Conservation (phyloP, 2,329 filamentous ascomycete species). For the Ophiognomonia clavigignenti-juglandacearum region DNA sequence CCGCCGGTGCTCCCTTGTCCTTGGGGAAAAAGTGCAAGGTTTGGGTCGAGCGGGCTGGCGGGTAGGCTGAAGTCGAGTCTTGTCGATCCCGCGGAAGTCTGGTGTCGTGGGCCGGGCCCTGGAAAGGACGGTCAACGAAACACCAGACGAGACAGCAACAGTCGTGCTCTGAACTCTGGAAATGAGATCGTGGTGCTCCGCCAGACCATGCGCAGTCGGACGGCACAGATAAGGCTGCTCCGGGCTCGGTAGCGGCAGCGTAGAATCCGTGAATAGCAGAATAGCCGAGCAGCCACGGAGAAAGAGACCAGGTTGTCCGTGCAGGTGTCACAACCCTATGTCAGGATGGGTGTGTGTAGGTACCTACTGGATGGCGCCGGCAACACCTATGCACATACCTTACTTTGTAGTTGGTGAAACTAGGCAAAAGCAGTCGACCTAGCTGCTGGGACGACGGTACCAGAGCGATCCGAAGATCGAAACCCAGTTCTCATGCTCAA, state of each 20-base stretch:
- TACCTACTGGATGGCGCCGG: too few relatives aligned
- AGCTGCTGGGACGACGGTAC: slow-evolving; percentile 1
- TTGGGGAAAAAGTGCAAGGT: not conserved
- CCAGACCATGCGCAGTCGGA: too few relatives aligned
- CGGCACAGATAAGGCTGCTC: too few relatives aligned
- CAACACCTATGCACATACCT: too few relatives aligned
- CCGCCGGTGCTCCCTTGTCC: not conserved
- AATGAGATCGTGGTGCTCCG: not conserved
- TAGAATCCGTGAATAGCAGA: too few relatives aligned
- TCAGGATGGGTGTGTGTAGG: too few relatives aligned
- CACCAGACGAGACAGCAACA: not conserved
- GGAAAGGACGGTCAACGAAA: not conserved
- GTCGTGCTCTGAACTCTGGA: too few relatives aligned
- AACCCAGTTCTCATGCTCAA: too few relatives aligned
- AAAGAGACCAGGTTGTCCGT: too few relatives aligned
- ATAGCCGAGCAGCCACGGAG: too few relatives aligned
- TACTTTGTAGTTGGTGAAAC: too few relatives aligned
- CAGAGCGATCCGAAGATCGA: not conserved
- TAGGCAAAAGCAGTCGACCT: slow-evolving; percentile 3
- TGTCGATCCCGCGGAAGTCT: not conserved
- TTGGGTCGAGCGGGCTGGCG: not conserved
- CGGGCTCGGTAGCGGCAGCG: not conserved
- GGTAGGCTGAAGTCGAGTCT: not conserved
- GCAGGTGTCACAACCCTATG: too few relatives aligned
- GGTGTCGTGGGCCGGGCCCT: not conserved